Percentiles rank a stretch among this genome's conserved stretches.
phyloP scores from a whole-genome alignment of 306 rosid species.

The Medicago lupulina region DNA sequence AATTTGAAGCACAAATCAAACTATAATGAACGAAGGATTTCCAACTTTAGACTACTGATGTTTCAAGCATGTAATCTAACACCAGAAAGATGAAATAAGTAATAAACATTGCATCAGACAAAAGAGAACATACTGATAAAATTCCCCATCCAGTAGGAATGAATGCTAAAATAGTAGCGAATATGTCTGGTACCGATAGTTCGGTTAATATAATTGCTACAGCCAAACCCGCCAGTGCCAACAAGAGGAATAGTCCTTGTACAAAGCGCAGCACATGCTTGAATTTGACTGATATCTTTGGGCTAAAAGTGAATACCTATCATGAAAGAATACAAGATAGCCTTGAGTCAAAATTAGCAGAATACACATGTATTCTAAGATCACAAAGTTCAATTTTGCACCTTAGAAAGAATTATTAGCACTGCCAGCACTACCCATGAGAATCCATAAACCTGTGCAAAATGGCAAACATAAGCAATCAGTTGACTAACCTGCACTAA shows the following conservation, averaged over 20 bases:
- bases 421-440: slow-evolving; percentile 80
- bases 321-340: slow-evolving; percentile 39
- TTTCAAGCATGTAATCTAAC: neutral
- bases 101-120: neutral
- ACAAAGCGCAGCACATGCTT: slow-evolving; percentile 84
- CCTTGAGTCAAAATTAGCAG: slow-evolving; percentile 42
- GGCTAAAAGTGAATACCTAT: slow-evolving; percentile 90
- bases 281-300: slow-evolving; percentile 86
- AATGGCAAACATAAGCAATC: slow-evolving; percentile 27
- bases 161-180: slow-evolving; percentile 82
- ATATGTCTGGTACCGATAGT: slow-evolving; percentile 66
- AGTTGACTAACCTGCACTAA: slow-evolving; percentile 13
- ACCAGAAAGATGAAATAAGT: neutral
- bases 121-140: slow-evolving; percentile 68
- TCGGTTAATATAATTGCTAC: slow-evolving; percentile 67
- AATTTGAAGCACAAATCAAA: neutral
- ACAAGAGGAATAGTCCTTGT: slow-evolving; percentile 81
- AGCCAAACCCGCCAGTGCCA: slow-evolving; percentile 74
- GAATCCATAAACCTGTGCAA: slow-evolving; percentile 74
- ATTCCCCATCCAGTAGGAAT: slow-evolving; percentile 95
- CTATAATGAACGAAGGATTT: too few relatives aligned
- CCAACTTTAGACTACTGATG: slow-evolving; percentile 9
- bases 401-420: slow-evolving; percentile 90
- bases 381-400: slow-evolving; percentile 34
- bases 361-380: slow-evolving; percentile 9